Percentiles rank a stretch among this genome's conserved stretches.
These are phyloP conservation scores for Wickerhamomyces strasburgensis DNA, from an alignment of 805 yeast genomes.

Conservation along the genomic window DNA sequence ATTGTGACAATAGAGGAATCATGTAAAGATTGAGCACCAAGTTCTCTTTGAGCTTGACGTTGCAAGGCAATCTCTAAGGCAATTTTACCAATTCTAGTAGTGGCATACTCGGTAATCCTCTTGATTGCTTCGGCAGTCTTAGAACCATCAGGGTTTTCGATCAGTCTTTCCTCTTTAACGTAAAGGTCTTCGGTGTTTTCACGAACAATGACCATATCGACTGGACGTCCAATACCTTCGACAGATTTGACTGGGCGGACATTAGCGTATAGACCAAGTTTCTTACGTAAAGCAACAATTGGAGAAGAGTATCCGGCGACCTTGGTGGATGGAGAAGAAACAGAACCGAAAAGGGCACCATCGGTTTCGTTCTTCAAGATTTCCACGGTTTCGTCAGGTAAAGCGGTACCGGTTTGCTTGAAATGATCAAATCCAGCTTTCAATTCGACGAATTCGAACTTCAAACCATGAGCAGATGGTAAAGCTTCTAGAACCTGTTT, in stretches of 20 bases:
- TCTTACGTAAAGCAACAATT: conserved; percentile 96
- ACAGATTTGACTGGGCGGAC: conserved; percentile 97
- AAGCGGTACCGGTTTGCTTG: conserved; percentile 90
- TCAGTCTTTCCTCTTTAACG: conserved; percentile 85
- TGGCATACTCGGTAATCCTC: conserved; percentile 87
- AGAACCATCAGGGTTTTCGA: conserved; percentile 72
- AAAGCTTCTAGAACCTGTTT: conserved; percentile 78
- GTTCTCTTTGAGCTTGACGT: conserved; percentile 74
- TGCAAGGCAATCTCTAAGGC: conserved; percentile 91
- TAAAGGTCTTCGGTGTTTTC: conserved; percentile 98
- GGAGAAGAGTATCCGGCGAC: conserved; percentile 98
- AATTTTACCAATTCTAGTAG: conserved; percentile 79
- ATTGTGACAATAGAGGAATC: conserved; percentile 70
- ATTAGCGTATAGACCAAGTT: conserved; percentile 90
- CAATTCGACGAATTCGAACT: conserved; percentile 81
- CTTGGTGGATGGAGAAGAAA: conserved; percentile 88
- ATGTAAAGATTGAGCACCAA: conserved; percentile 51
- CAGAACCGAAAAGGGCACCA: conserved; percentile 98
- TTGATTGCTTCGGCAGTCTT: conserved; percentile 96
- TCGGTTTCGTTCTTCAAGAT: conserved; percentile 77
- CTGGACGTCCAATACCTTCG: conserved; percentile 78
- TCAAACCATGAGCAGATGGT: conserved; percentile 67
- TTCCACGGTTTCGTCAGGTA: conserved; percentile 88
- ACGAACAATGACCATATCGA: conserved; percentile 96
- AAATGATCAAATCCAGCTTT: conserved; percentile 94